Base-by-base conservation (phyloP, 148 eudicot genomes). In the Agrostemma githago region DNA sequence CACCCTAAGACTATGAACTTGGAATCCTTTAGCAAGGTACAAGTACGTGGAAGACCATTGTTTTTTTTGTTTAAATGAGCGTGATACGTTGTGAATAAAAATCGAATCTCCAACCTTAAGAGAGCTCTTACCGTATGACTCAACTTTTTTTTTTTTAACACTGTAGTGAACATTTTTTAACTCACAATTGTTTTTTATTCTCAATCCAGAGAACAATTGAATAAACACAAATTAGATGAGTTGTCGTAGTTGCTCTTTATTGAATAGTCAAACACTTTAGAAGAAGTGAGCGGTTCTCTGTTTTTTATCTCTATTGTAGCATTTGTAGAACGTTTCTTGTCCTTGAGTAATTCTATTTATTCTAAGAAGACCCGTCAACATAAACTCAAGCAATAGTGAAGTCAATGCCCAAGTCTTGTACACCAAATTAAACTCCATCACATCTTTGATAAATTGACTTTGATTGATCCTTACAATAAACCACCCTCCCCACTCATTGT, bases 371-470 rank as follows among this genome's bases (percentile, higher is more conserved):
- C 72, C 53, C 1, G 34, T 15, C 17, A 26, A 51, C 53, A 70
- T 51, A 70, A n/a, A 68, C 20, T 19, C 40, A 34, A 70, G 26
- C 17, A 21, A 48, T 34, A 21, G 26, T 34, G 61, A 70, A 53
- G 72, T 70, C 72, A 70, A 51, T 53, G 61, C 58, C 57, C 41
- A 11, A 20, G 57, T 68, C 48, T 21, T 44, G 3, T 44, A 68
- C 19, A 26, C 72, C 72, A 70, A 26, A 70, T 34, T 11, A 15
- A 5, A 70, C 60, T 21, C 72, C 72, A 0, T 51, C 60, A 48
- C 59, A 4, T 46, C 58, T 69, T 42, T 0, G 8, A 51, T 48
- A 11, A 19, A 14, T 46, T 20, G 41, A 69, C 57, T 48, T 69
- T 43, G 43, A 19, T 43, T 19, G 15, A 20, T 20, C 54, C 38